Evolutionary conservation across 2,329 filamentous ascomycete species (phyloP), one percentile per base, ranked within the genome.

Genomic region (Graphilbum ipis-grandicollis): DNA sequence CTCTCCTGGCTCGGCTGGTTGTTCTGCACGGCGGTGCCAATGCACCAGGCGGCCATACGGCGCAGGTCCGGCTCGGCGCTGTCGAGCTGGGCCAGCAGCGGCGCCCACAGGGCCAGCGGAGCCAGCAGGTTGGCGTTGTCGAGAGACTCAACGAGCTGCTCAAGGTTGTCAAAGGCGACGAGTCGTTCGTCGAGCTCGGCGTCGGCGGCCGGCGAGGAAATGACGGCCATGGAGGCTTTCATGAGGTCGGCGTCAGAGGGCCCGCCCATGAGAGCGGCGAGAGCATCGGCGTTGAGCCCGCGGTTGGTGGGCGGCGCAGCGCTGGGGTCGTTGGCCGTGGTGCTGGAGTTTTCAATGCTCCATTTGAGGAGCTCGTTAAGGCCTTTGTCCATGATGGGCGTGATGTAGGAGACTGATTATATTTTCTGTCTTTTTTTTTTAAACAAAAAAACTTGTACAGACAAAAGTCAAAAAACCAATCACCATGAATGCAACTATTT

Each of bases 111-210:
- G 7, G 69, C 68, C 17, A 94, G 62, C 21, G 70, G 70, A 45
- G 75, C 75, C 47, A 98, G 71, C 59, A 94, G 92, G 64, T 96
- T 98, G 40, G 90, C 88, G 56, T 98, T 98, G 65, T 98, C 90
- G 48, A 96, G 74, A 44, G 72, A 75, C 63, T 94, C 85, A 49
- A 94, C 79, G 41, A 93, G 65, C 56, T 93, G 83, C 61, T 93
- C 86, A 44, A 94, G 79, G 60, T 94, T 93, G 68, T 93, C 86
- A 57, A 93, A 92, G 28, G 86, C 86, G 40, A 76, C 71, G 37
- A 92, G 59, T 55, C 82, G 84, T 57, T 83, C 72, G 31, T 84
- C 78, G 35, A 88, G 65, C 10, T 38, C 35, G 22, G 22, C 21
- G 31, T 21, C 25, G 9, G 4, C 31, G 9, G n/a, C 13, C 23